phyloP scores from a whole-genome alignment of 495 filamentous ascomycete species.

The Aspergillus biplanus region DNA sequence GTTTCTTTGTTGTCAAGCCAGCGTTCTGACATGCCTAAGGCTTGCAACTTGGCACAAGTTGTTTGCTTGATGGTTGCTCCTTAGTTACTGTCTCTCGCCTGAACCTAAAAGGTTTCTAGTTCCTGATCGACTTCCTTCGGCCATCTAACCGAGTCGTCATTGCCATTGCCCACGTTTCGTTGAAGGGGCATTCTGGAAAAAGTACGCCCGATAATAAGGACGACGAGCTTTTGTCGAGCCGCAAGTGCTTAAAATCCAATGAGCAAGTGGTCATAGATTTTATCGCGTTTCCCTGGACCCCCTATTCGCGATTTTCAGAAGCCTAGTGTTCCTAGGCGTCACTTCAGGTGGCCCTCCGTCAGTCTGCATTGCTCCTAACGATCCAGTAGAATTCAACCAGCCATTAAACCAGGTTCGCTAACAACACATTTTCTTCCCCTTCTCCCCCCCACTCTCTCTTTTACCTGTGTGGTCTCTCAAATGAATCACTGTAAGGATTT shows the following conservation, averaged over 20 bases:
- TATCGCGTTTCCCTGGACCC: slow-evolving; percentile 19
- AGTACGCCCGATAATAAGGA: neutral
- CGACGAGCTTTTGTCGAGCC: slow-evolving; percentile 11
- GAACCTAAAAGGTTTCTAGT: slow-evolving; percentile 11
- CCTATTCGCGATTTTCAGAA: slow-evolving; percentile 20
- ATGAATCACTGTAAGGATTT: slow-evolving; percentile 37
- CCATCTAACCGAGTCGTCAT: slow-evolving; percentile 1
- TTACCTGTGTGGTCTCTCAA: slow-evolving; percentile 17
- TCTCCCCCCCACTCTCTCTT: neutral
- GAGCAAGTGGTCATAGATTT: slow-evolving; percentile 16
- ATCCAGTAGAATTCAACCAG: slow-evolving; percentile 15
- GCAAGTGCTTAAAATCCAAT: slow-evolving; percentile 18
- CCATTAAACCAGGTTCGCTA: slow-evolving; percentile 9
- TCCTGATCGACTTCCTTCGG: slow-evolving; percentile 11
- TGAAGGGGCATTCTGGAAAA: neutral
- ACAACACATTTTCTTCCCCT: slow-evolving; percentile 14
- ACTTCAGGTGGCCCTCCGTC: slow-evolving; percentile 17
- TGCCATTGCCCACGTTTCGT: neutral
- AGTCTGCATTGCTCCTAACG: slow-evolving; percentile 22
- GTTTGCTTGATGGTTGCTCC: neutral
- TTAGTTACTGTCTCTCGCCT: neutral
- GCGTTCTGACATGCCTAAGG: slow-evolving; percentile 15
- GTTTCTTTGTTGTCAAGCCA: neutral
- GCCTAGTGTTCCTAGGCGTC: slow-evolving; percentile 23
- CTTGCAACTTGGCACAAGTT: neutral